Conservation (phyloP, 1,284 basidiomycete genomes). For the Pyrrhoderma noxium region DNA sequence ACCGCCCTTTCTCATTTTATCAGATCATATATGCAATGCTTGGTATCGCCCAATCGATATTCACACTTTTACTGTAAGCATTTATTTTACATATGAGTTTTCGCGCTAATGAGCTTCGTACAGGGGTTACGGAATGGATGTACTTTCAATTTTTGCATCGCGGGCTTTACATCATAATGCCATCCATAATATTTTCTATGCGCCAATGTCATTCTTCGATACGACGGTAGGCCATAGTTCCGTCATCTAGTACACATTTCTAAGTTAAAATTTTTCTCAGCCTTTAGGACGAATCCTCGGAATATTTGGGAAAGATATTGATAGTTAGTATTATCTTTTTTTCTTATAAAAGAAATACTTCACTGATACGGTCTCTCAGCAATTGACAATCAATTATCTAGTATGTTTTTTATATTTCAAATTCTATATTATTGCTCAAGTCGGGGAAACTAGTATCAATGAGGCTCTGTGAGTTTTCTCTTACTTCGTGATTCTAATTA, state of each 20-base stretch:
- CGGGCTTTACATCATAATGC: slow-evolving; percentile 51
- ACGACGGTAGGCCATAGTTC: slow-evolving; percentile 40
- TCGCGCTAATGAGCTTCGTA: no score
- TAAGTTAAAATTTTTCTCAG: slow-evolving; percentile 25
- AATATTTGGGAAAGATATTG: slow-evolving; percentile 59
- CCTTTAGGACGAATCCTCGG: slow-evolving; percentile 58
- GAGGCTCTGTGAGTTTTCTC: slow-evolving; percentile 44
- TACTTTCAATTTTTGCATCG: slow-evolving; percentile 52
- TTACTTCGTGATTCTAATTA: slow-evolving; percentile 7
- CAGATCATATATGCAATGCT: slow-evolving; percentile 67
- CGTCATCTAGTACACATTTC: background rate
- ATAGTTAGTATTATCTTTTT: slow-evolving; percentile 37
- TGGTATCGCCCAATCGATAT: slow-evolving; percentile 51
- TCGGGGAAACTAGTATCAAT: slow-evolving; percentile 46
- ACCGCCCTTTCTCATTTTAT: slow-evolving; percentile 52
- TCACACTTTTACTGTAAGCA: slow-evolving; percentile 53
- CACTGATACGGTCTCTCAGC: slow-evolving; percentile 29
- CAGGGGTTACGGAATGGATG: slow-evolving; percentile 50
- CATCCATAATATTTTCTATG: slow-evolving; percentile 52
- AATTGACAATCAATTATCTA: slow-evolving; percentile 54
- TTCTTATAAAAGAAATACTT: background rate
- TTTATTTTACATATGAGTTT: background rate
- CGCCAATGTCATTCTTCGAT: slow-evolving; percentile 68
- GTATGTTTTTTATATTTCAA: slow-evolving; percentile 26
- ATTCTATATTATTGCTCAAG: slow-evolving; percentile 6